Evolutionary conservation across 2,329 filamentous ascomycete genomes (phyloP).

Genomic region (Trichoderma sp.): DNA sequence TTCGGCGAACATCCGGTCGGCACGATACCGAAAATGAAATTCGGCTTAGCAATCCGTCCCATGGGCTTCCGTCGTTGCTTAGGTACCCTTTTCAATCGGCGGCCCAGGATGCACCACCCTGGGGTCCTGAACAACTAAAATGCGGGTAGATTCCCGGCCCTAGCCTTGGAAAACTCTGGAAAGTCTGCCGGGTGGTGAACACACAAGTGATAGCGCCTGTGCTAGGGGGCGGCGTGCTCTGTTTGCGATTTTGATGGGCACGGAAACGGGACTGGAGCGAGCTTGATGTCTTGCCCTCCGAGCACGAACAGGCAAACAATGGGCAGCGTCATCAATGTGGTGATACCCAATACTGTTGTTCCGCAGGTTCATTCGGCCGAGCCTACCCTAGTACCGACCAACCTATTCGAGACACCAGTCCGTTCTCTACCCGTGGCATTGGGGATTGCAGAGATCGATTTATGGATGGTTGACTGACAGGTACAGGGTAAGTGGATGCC

Average conservation of each 20-base stretch:
- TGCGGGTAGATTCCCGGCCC: conserved; percentile 26
- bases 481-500: not conserved
- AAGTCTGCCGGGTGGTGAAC: conserved; percentile 6
- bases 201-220: not conserved
- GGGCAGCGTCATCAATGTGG: no score
- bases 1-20: not conserved
- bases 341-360: no score
- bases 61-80: not conserved
- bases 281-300: no score
- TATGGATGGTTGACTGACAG: no score
- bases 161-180: conserved; percentile 13
- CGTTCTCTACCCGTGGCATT: no score
- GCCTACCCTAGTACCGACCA: no score
- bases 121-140: conserved; percentile 9
- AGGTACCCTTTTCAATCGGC: no score
- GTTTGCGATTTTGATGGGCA: not conserved
- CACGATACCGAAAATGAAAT: not conserved
- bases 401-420: no score
- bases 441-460: no score
- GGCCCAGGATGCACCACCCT: no score
- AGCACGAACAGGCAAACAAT: no score
- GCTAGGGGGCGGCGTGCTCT: conserved; percentile 11
- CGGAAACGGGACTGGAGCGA: not conserved
- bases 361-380: no score
- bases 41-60: not conserved